Percentiles rank a stretch among this genome's conserved stretches.
These are phyloP conservation scores for Piromyces sp. DNA, from an alignment of 192 early-diverging fungal species.

Conservation along the genomic window DNA sequence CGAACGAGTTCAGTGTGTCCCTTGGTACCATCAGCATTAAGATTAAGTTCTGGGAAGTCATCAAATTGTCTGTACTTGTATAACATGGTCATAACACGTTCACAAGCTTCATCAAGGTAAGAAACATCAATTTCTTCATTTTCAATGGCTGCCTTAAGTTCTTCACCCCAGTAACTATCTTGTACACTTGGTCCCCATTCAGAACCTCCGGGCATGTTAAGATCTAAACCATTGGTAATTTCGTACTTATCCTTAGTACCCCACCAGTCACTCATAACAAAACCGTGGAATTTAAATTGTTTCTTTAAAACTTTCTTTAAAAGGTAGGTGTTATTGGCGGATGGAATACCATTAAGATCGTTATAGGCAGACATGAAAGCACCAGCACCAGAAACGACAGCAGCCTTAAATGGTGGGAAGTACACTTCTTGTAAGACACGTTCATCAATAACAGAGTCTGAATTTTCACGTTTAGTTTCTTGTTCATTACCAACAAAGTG, in stretches of 20 bases:
- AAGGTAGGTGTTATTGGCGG: conserved; percentile 25
- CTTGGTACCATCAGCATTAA: neutral
- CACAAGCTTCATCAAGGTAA: neutral
- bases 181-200: neutral
- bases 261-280: conserved; percentile 45
- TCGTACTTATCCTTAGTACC: conserved; percentile 16
- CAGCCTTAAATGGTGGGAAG: conserved; percentile 32
- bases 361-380: conserved; percentile 50
- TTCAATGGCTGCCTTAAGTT: neutral
- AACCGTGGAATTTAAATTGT: conserved; percentile 38
- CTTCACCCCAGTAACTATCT: conserved; percentile 1
- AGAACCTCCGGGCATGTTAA: conserved; percentile 10
- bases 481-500: conserved; percentile 30
- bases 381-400: conserved; percentile 28
- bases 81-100: neutral
- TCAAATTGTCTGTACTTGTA: neutral
- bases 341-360: conserved; percentile 28
- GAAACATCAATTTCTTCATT: neutral
- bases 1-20: neutral
- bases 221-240: conserved; percentile 27
- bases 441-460: conserved; percentile 22
- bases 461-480: conserved; percentile 13
- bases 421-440: conserved; percentile 43
- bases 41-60: neutral
- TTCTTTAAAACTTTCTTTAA: conserved; percentile 25